Conservation (phyloP, 495 filamentous ascomycete genomes). For the Annulohypoxylon nitens region DNA sequence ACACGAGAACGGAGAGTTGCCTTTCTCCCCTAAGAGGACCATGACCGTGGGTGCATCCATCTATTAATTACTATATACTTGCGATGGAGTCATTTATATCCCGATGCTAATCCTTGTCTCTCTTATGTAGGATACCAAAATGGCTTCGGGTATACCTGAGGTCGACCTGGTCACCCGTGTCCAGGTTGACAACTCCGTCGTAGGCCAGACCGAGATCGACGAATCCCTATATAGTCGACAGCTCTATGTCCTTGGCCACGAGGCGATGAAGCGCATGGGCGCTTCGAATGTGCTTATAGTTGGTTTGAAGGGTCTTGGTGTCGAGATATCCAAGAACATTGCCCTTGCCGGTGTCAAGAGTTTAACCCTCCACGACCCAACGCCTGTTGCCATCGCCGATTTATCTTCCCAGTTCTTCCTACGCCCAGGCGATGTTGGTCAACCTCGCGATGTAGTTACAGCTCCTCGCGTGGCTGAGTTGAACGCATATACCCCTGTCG, state of each 20-base stretch:
- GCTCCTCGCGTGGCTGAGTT: constrained; percentile 92
- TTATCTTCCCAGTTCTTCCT: constrained; percentile 98
- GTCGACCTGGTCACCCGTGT: constrained; percentile 79
- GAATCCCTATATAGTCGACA: constrained; percentile 98
- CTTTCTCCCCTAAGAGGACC: constrained; percentile 81
- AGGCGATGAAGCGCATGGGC: constrained; percentile 99
- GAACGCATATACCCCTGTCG: constrained; percentile 94
- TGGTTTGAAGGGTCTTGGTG: constrained; percentile 92
- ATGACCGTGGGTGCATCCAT: constrained; percentile 77
- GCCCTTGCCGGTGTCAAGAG: constrained; percentile 91
- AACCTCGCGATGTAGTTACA: constrained; percentile 87
- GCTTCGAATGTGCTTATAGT: constrained; percentile 94
- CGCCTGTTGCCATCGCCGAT: constrained; percentile 83
- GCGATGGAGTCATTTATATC: background rate
- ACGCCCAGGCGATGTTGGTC: constrained; percentile 86
- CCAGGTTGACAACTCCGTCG: constrained; percentile 79
- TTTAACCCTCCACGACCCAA: constrained; percentile 87
- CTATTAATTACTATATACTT: background rate
- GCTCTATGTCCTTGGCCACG: constrained; percentile 97
- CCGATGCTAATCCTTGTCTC: constrained; percentile 33
- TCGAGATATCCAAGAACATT: constrained; percentile 99
- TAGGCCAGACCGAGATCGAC: constrained; percentile 79
- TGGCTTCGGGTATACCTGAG: constrained; percentile 58
- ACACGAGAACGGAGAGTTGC: constrained; percentile 78
- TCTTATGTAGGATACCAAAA: constrained; percentile 54